Conservation (phyloP, 345 rosid species). For the Diplotaxis tenuifolia region DNA sequence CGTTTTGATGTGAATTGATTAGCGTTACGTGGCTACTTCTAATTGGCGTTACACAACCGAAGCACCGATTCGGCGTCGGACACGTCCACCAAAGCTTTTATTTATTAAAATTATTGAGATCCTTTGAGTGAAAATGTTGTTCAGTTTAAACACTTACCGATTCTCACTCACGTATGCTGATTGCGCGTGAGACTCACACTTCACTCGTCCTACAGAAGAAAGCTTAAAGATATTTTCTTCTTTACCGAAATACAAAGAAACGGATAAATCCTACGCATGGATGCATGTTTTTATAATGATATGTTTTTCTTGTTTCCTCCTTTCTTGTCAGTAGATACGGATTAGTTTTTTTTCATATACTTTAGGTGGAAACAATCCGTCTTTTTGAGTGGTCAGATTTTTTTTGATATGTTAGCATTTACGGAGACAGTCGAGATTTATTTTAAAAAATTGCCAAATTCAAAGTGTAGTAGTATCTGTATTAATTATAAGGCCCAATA, state of each 20-base stretch:
- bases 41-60: not conserved
- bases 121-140: not conserved
- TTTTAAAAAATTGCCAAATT: not conserved
- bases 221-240: not conserved
- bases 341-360: not conserved
- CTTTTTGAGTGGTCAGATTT: not conserved
- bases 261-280: not conserved
- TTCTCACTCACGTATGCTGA: constrained; percentile 1
- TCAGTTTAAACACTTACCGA: not conserved
- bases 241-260: not conserved
- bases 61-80: constrained; percentile 25
- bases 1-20: not conserved
- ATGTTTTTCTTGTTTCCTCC: not conserved
- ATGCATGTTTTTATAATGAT: not conserved
- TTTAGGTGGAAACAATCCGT: not conserved
- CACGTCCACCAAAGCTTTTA: constrained; percentile 8
- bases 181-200: not conserved
- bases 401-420: constrained; percentile 12
- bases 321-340: not conserved
- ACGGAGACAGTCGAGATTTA: not conserved
- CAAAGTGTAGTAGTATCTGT: not conserved
- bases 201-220: not conserved
- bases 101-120: no score
- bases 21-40: not conserved
- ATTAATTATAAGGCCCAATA: no score